Evolutionary conservation across 768 basidiomycete species (phyloP).

Genomic region (Tricholoma matsutake): DNA sequence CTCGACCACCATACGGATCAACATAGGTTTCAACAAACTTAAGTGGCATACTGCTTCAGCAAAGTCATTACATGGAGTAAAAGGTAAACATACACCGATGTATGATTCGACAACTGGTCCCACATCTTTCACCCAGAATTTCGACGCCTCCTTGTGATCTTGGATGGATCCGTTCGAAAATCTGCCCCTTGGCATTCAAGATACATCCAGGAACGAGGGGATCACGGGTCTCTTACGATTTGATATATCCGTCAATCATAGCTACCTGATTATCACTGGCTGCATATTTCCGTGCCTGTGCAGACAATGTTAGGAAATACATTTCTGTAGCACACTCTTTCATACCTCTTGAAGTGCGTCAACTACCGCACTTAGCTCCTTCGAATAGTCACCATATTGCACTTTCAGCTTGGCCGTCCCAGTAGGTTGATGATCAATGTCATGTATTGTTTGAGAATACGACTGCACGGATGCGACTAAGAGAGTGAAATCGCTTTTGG

Average conservation of each 20-base stretch:
- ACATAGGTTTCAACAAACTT: slow-evolving; percentile 82
- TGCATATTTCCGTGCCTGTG: slow-evolving; percentile 67
- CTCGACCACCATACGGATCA: slow-evolving; percentile 87
- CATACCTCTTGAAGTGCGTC: slow-evolving; percentile 58
- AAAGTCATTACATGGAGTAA: neutral
- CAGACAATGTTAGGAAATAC: neutral
- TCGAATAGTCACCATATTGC: slow-evolving; percentile 74
- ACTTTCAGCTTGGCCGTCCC: slow-evolving; percentile 52
- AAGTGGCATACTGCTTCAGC: neutral
- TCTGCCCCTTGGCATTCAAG: slow-evolving; percentile 31
- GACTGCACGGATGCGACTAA: slow-evolving; percentile 68
- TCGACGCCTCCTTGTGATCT: slow-evolving; percentile 75
- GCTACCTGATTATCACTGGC: slow-evolving; percentile 69
- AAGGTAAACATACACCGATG: slow-evolving; percentile 50
- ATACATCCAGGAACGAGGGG: neutral
- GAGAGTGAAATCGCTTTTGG: slow-evolving; percentile 58
- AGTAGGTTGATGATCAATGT: slow-evolving; percentile 39
- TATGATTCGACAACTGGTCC: slow-evolving; percentile 88
- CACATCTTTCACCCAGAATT: slow-evolving; percentile 81
- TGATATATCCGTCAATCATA: slow-evolving; percentile 78
- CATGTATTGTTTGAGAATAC: slow-evolving; percentile 38
- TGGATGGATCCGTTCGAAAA: slow-evolving; percentile 78
- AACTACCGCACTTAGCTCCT: slow-evolving; percentile 50
- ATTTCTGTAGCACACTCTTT: neutral
- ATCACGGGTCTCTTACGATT: slow-evolving; percentile 49